A percentile compares a stretch with the other conserved stretches of the same genome.
Conservation (phyloP, 768 basidiomycete genomes). For the Clavulina sp. region DNA sequence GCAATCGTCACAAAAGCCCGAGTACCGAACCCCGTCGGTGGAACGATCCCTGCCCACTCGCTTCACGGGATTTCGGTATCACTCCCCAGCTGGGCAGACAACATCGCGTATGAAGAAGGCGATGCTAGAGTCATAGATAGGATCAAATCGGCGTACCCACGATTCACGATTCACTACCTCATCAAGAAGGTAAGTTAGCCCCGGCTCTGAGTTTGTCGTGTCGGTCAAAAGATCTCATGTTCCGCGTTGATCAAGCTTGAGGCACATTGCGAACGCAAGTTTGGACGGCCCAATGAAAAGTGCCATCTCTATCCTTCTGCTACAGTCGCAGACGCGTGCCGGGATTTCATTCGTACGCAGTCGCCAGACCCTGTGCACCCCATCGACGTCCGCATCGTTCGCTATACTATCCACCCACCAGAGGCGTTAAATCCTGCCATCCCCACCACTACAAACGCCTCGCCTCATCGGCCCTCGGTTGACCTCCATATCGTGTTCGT, state of each 20-base stretch:
- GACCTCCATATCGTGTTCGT: conserved; percentile 77
- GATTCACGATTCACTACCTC: conserved; percentile 81
- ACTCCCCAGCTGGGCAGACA: conserved; percentile 82
- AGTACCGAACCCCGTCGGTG: conserved; percentile 5
- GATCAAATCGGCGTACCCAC: conserved; percentile 83
- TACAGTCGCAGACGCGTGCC: conserved; percentile 53
- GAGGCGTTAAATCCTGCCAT: neutral
- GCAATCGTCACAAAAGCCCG: neutral
- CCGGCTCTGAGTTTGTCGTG: neutral
- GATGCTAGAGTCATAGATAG: conserved; percentile 55
- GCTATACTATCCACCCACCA: conserved; percentile 40
- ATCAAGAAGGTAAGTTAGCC: conserved; percentile 56
- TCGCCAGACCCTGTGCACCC: conserved; percentile 27
- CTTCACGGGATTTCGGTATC: conserved; percentile 92
- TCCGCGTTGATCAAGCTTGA: conserved; percentile 40
- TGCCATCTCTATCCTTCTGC: conserved; percentile 69
- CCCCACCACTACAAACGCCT: conserved; percentile 8
- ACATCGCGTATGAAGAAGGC: conserved; percentile 82
- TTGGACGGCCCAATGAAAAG: conserved; percentile 48
- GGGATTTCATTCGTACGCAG: conserved; percentile 46
- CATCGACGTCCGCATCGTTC: conserved; percentile 38
- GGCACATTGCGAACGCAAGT: conserved; percentile 55
- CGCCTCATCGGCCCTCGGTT: conserved; percentile 17
- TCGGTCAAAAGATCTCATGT: neutral
- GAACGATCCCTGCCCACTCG: conserved; percentile 18